Conservation (phyloP, 73 alveolate genomes). For the Paramecium pentaurelia region DNA sequence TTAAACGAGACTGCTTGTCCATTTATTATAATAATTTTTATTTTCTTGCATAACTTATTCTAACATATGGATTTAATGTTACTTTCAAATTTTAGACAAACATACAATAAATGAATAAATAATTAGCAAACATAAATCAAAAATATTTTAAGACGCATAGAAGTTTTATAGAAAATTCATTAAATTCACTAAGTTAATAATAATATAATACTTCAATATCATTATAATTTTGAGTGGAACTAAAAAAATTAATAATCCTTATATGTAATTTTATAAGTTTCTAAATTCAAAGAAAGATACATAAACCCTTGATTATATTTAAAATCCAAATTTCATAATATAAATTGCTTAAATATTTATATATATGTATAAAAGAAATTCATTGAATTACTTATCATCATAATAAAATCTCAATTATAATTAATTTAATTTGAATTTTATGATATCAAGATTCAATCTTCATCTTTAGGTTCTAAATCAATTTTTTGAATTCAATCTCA, state of each 20-base stretch:
- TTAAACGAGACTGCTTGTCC: slow-evolving; percentile 4
- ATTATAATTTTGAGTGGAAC: neutral
- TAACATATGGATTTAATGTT: too few relatives aligned
- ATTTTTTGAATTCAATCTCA: too few relatives aligned
- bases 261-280: neutral
- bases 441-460: too few relatives aligned
- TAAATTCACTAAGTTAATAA: too few relatives aligned
- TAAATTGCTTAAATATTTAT: too few relatives aligned
- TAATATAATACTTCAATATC: neutral
- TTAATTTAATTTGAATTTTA: too few relatives aligned
- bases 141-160: neutral
- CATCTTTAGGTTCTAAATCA: too few relatives aligned
- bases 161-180: neutral
- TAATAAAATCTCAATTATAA: too few relatives aligned
- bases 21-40: neutral
- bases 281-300: too few relatives aligned
- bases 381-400: neutral
- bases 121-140: neutral
- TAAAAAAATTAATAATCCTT: neutral
- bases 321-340: neutral
- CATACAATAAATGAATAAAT: neutral
- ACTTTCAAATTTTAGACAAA: neutral
- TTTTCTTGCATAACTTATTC: neutral
- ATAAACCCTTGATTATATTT: neutral
- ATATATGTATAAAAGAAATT: too few relatives aligned